Evolutionary conservation across 1,284 basidiomycete species (phyloP), one percentile per base, ranked within the genome.

Genomic region (Phylloboletellus chloephorus): DNA sequence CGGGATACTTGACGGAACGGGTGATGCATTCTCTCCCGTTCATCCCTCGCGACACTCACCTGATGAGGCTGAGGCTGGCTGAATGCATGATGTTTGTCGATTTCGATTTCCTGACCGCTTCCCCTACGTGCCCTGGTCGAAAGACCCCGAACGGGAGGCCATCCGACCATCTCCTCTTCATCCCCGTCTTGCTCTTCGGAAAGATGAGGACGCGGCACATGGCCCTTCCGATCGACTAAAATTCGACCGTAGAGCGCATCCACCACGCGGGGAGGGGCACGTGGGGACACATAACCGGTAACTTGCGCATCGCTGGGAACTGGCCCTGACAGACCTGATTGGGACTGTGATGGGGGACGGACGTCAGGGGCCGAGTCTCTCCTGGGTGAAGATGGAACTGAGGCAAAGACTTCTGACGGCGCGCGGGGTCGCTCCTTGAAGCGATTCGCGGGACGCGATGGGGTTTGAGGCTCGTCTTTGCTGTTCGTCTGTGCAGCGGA

Each of bases 261-360:
- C 15, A 55, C 51, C 3, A 61, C 1, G 12, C 53, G 57, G 2
- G 61, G 61, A 2, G 57, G 56, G 3, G 51, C 52, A 17, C 44
- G 52, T 9, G 39, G 31, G 10, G 35, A 24, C 16, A 33, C 19
- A 12, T 35, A 1, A 15, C 23, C 2, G 11, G 23, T 6, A 19
- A 34, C 21, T 9, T 35, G 15, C 15, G 20, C 0, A 28, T 3
- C 13, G 3, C 19, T 21, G 5, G 3, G 2, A n/a, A 12, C 4
- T 4, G 32, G 5, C 8, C 21, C n/a, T n/a, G 44, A 21, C 24
- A 28, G 16, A 19, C n/a, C 19, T 0, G 28, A 31, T 28, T 9
- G 43, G 4, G 30, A 22, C 19, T 35, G 21, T 10, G 44, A 40
- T 4, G 44, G 16, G 7, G 42, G 31, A 19, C 11, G 25, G 11